These are phyloP conservation scores for Eustoma russellianum DNA, from an alignment of 257 asterid genomes.

Conservation along the genomic window DNA sequence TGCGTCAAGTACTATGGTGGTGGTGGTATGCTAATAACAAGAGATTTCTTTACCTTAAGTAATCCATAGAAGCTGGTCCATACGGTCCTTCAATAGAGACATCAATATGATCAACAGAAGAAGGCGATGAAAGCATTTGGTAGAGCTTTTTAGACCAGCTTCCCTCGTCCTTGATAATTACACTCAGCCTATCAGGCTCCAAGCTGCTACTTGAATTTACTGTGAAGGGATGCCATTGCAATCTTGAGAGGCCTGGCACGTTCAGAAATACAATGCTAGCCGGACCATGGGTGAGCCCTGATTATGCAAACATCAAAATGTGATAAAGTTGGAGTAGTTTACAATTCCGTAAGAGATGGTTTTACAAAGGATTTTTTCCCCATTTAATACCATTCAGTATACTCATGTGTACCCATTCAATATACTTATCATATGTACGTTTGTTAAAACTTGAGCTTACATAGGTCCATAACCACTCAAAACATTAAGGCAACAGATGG, in stretches of 20 bases:
- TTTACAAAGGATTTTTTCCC: too few relatives aligned
- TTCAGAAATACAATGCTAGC: constrained; percentile 26
- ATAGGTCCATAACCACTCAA: too few relatives aligned
- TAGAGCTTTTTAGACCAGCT: constrained; percentile 32
- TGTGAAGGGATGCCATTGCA: constrained; percentile 45
- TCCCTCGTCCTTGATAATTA: constrained; percentile 23
- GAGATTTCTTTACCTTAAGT: neutral
- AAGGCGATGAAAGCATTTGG: constrained; percentile 1
- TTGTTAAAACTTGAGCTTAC: too few relatives aligned
- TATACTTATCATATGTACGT: too few relatives aligned
- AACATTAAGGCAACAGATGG: too few relatives aligned
- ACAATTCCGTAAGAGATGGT: too few relatives aligned
- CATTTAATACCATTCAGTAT: too few relatives aligned
- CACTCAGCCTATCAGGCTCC: constrained; percentile 26
- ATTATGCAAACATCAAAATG: too few relatives aligned
- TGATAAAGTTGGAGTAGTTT: too few relatives aligned
- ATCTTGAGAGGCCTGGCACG: constrained; percentile 27
- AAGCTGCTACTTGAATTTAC: constrained; percentile 24
- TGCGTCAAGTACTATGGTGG: neutral
- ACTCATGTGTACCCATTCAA: too few relatives aligned
- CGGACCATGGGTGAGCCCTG: constrained; percentile 22
- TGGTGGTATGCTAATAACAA: too few relatives aligned
- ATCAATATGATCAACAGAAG: constrained; percentile 1
- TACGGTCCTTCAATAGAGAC: constrained; percentile 1
- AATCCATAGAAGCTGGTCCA: constrained; percentile 4